Evolutionary conservation across 176 grass and related monocot species (phyloP), one percentile per base, ranked within the genome.

Genomic region (Oryza coarctata): DNA sequence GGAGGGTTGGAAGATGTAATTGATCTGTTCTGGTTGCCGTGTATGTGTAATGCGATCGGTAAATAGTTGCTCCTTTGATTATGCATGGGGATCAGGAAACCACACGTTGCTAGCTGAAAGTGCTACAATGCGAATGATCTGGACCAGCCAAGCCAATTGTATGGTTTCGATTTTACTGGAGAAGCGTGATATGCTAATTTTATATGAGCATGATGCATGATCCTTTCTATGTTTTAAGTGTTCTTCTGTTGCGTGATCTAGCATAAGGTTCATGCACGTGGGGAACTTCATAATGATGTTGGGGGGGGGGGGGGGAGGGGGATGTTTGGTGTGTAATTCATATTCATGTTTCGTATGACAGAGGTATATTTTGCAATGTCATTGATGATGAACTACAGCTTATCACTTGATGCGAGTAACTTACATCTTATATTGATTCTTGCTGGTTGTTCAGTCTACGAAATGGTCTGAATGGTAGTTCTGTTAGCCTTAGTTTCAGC

Each of bases 1-100:
- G 23, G 58, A 85, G 75, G 58, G 39, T 64, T 45, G 3, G 63
- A 35, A 65, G 75, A 29, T 47, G 77, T 49, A 44, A 26, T 47
- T 61, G 68, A 0, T 30, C 22, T 36, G 28, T 41, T 27, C 36
- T 63, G 3, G 30, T 40, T 43, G 45, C 32, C 12, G 3, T 39
- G 33, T n/a, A 11, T 22, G 27, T 3, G 63, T 12, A 63, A 25
- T 63, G 39, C 45, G 22, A 3, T 25, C 22, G 11, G 3, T 18
- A 44, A 69, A 69, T 20, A 1, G 31, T 69, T 12, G 65, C 23
- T 20, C 18, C n/a, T 17, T 5, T 35, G 74, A 28, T 78, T 49
- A 34, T 60, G n/a, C 34, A 62, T 52, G 31, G 35, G 9, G 3
- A 29, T 15, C 39, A 36, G 68, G 32, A 9, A 32, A 28, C 7